Base-by-base conservation (phyloP, 164 flowering plant species). In the Taxillus chinensis region DNA sequence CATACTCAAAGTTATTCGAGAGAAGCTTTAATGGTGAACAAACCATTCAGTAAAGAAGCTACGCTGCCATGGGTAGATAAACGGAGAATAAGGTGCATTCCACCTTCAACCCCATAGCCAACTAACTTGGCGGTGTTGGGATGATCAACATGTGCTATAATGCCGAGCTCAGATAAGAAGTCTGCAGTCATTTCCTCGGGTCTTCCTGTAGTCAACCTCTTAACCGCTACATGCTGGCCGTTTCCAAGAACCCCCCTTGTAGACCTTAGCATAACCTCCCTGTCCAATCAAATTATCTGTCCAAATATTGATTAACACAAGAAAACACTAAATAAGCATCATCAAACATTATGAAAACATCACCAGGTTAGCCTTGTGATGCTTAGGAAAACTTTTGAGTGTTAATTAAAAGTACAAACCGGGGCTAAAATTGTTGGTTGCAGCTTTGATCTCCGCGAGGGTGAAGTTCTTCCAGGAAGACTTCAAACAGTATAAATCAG, bases 231-330 rank as follows among this genome's bases (percentile, higher is more conserved):
- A 41, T 64, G 55, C 45, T 77, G 75, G 52, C 97, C 95, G 67
- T 79, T 84, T 71, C 70, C 64, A 73, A 90, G 58, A 17, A 68
- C 61, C 5, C 99, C 99, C 99, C 78, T 79, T 83, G 79, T 86
- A 93, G 17, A 93, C 99, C 74, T 87, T 86, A 17, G 93, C 89
- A 78, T 83, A 93, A 8, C 99, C 99, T 60, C 99, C 99, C 68
- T 85, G 84, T 37, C 97, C 97, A 37, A 93, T 87, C 72, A 89
- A 51, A 61, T 87, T 86, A 37, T 82, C 99, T 93, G 45, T 54
- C 14, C 17, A 27, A 27, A 27, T 27, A 27, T 27, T 27, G 27
- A 27, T 27, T 27, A 27, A 27, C 27, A 27, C 27, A 27, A 27
- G 27, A 27, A 27, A 27, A 27, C 27, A 27, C 27, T 27, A 27